A percentile compares a stretch with the other conserved stretches of the same genome.
Conservation (phyloP, 2,329 filamentous ascomycete species). For the Trichoderma aggressivum region DNA sequence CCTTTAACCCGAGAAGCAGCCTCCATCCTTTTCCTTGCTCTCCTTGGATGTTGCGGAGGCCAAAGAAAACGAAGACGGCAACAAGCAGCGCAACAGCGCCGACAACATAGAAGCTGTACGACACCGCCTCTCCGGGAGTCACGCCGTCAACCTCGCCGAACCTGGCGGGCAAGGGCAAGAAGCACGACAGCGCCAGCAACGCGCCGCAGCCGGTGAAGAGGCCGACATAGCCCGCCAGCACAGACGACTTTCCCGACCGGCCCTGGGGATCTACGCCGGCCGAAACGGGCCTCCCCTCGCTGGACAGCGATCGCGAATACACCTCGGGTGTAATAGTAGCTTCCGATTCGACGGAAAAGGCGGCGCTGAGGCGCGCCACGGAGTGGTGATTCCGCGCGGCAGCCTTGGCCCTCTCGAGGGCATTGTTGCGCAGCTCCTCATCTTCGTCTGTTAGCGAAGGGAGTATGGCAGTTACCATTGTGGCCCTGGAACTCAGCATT, state of each 20-base stretch:
- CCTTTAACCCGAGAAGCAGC: conserved; percentile 47
- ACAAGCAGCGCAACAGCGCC: conserved; percentile 68
- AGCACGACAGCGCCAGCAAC: conserved; percentile 74
- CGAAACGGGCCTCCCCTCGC: conserved; percentile 24
- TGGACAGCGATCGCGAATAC: conserved; percentile 42
- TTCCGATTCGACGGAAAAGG: conserved; percentile 69
- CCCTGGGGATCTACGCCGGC: conserved; percentile 25
- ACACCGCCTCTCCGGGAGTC: conserved; percentile 70
- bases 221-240: conserved; percentile 83
- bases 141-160: conserved; percentile 71
- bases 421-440: conserved; percentile 28
- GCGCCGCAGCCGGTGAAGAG: conserved; percentile 91
- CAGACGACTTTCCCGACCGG: conserved; percentile 47
- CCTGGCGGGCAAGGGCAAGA: conserved; percentile 80
- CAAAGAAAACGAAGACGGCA: conserved; percentile 72
- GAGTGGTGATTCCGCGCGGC: conserved; percentile 31
- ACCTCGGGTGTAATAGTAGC: conserved; percentile 69
- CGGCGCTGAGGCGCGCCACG: conserved; percentile 52
- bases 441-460: conserved; percentile 63
- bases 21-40: conserved; percentile 75
- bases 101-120: conserved; percentile 85
- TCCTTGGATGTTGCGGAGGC: conserved; percentile 64
- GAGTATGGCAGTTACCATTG: conserved; percentile 95
- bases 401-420: conserved; percentile 33
- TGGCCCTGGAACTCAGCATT: conserved; percentile 50